phyloP scores from a whole-genome alignment of 495 filamentous ascomycete species.

The Aspergillus panamensis region DNA sequence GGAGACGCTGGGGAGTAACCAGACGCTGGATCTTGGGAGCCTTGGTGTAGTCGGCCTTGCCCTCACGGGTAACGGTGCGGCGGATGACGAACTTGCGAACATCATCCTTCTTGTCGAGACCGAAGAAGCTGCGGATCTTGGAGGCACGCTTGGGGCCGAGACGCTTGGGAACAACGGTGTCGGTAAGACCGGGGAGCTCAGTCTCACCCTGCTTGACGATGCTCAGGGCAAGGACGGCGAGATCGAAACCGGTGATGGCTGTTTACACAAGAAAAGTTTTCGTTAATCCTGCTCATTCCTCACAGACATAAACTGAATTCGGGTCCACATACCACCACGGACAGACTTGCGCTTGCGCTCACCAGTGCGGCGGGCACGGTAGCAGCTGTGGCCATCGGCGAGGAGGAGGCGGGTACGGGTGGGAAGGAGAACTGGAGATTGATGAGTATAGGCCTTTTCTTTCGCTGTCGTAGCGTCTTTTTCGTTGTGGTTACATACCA shows the following conservation, averaged over 20 bases:
- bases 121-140: conserved; percentile 98
- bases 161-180: conserved; percentile 94
- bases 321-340: conserved; percentile 65
- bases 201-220: conserved; percentile 96
- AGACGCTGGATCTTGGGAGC: conserved; percentile 98
- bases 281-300: not conserved
- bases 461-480: conserved; percentile 4
- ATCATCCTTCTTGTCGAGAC: conserved; percentile 99
- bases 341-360: conserved; percentile 99
- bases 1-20: conserved; percentile 97
- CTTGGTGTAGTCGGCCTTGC: conserved; percentile 98
- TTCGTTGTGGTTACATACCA: conserved; percentile 47
- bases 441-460: conserved; percentile 27
- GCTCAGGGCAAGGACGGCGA: conserved; percentile 85
- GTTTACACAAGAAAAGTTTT: conserved; percentile 17
- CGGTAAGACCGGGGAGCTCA: conserved; percentile 92
- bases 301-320: not conserved
- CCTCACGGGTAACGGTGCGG: conserved; percentile 95
- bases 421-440: conserved; percentile 67
- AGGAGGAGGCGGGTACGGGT: conserved; percentile 96
- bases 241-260: conserved; percentile 88
- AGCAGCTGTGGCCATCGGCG: conserved; percentile 83
- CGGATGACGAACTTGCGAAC: conserved; percentile 99
- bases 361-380: conserved; percentile 92
- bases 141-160: conserved; percentile 98